Conservation (phyloP, 2,329 filamentous ascomycete species). For the Pezicula rhizophila region DNA sequence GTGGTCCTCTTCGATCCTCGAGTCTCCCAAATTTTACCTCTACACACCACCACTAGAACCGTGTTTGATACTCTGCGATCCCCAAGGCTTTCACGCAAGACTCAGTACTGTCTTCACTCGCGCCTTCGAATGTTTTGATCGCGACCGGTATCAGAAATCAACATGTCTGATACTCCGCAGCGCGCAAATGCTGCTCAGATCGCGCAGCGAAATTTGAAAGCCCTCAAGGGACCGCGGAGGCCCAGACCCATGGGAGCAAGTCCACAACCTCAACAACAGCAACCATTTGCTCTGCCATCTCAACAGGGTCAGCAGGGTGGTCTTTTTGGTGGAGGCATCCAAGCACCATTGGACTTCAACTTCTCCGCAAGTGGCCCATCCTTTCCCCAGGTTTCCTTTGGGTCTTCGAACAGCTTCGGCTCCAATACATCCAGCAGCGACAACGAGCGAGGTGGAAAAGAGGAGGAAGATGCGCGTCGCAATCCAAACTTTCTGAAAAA, state of each 20-base stretch:
- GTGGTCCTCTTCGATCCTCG: neutral
- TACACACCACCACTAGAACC: neutral
- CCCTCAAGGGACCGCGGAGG: neutral
- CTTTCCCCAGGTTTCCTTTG: conserved; percentile 1
- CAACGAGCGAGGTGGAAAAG: neutral
- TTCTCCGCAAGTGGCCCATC: conserved; percentile 8
- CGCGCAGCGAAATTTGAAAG: conserved; percentile 7
- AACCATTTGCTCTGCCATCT: conserved; percentile 5
- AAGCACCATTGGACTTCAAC: conserved; percentile 7
- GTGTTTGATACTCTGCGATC: neutral
- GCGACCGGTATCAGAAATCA: neutral
- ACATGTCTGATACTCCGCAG: conserved; percentile 4
- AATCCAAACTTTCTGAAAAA: conserved; percentile 4
- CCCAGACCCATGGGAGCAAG: neutral
- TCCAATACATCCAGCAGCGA: neutral
- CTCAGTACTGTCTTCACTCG: too few species aligned
- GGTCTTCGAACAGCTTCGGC: neutral
- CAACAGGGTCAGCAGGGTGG: conserved; percentile 1
- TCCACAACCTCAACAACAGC: conserved; percentile 2
- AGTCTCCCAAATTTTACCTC: neutral
- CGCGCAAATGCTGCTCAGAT: conserved; percentile 10
- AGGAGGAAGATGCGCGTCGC: conserved; percentile 4
- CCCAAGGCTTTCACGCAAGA: neutral
- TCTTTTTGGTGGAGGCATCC: conserved; percentile 5
- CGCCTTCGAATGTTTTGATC: neutral